A percentile compares a stretch with the other conserved stretches of the same genome.
phyloP scores from a whole-genome alignment of 345 rosid genomes.

The Corchorus capsularis region DNA sequence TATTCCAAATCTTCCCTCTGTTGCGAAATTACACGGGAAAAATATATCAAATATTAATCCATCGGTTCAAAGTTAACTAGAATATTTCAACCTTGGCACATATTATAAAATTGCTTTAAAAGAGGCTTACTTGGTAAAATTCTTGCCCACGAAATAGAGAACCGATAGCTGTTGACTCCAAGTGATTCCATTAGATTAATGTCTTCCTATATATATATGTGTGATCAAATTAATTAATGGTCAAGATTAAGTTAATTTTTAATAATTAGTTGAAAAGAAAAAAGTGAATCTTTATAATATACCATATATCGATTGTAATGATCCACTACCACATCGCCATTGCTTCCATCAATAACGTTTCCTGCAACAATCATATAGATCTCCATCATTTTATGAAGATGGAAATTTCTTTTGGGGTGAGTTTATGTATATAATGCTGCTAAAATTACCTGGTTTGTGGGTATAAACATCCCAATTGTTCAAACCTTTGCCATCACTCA shows the following conservation, averaged over 20 bases:
- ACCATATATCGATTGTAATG: conserved; percentile 70
- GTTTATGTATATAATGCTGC: too few relatives aligned
- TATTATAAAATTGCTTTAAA: neutral
- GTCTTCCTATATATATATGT: conserved; percentile 58
- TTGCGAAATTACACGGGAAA: neutral
- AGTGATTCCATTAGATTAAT: conserved; percentile 56
- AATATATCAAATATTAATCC: too few relatives aligned
- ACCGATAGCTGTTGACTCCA: conserved; percentile 68
- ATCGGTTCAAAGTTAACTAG: too few relatives aligned
- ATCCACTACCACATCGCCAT: conserved; percentile 67
- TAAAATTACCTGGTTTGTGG: conserved; percentile 44
- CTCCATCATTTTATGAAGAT: too few relatives aligned
- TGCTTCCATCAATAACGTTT: conserved; percentile 58
- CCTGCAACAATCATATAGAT: conserved; percentile 28
- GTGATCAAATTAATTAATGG: neutral
- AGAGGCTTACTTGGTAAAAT: conserved; percentile 70
- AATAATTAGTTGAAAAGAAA: too few relatives aligned
- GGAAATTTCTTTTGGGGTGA: too few relatives aligned
- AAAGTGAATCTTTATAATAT: too few relatives aligned
- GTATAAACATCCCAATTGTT: conserved; percentile 58
- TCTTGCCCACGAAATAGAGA: conserved; percentile 89
- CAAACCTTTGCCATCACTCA: conserved; percentile 57
- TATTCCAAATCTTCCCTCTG: conserved; percentile 71
- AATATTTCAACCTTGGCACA: too few relatives aligned
- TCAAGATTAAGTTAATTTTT: too few relatives aligned